Conservation (phyloP, 371 early-diverging fungal species). For the Rhizopus arrhizus region DNA sequence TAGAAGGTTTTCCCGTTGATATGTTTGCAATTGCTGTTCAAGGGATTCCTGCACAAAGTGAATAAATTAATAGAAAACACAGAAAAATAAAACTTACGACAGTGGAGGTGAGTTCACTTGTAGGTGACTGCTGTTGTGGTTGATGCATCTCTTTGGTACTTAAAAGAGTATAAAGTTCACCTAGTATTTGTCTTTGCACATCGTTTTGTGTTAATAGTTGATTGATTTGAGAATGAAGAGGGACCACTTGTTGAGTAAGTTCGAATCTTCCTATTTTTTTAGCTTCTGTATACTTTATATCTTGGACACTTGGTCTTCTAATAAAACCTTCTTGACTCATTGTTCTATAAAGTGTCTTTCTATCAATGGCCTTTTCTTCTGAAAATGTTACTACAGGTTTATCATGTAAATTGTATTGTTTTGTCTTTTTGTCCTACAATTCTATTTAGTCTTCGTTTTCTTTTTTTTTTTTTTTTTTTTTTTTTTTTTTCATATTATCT, state of each 20-base stretch:
- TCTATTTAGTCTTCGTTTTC: conserved; percentile 17
- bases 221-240: conserved; percentile 28
- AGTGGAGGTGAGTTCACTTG: conserved; percentile 10
- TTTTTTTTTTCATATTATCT: conserved; percentile 6
- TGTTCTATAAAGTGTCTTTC: conserved; percentile 22
- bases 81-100: conserved; percentile 9
- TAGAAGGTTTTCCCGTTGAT: conserved; percentile 52
- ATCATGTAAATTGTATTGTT: not conserved
- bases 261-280: conserved; percentile 39
- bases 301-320: conserved; percentile 9
- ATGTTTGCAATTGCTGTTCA: conserved; percentile 50
- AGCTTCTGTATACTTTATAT: conserved; percentile 16
- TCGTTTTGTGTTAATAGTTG: conserved; percentile 43
- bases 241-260: conserved; percentile 14
- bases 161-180: conserved; percentile 23
- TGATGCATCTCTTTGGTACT: not conserved
- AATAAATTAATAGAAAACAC: not conserved
- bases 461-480: conserved; percentile 7
- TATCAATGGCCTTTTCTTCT: conserved; percentile 14
- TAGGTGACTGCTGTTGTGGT: not conserved
- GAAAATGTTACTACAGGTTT: conserved; percentile 20
- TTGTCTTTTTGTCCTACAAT: conserved; percentile 18
- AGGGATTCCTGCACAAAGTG: conserved; percentile 26
- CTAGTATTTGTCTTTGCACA: conserved; percentile 33
- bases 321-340: conserved; percentile 26